Percentiles rank a stretch among this genome's conserved stretches.
Conservation (phyloP, 768 basidiomycete species). For the Phlebiopsis flavidoalba region DNA sequence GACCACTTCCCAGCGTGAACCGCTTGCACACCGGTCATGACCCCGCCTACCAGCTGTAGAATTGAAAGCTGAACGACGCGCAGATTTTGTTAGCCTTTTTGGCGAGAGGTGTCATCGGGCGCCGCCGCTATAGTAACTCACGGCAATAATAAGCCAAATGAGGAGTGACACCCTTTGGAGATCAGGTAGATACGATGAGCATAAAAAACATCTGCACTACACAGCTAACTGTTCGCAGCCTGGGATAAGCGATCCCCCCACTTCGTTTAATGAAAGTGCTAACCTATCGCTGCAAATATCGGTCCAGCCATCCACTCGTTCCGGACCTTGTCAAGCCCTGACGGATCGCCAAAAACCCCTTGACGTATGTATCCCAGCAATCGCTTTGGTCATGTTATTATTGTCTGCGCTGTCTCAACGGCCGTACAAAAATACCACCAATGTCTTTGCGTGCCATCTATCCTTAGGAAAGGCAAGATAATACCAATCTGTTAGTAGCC, state of each 20-base stretch:
- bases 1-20: background rate
- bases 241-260: background rate
- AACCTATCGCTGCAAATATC: background rate
- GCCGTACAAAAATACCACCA: constrained; percentile 12
- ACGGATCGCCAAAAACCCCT: constrained; percentile 21
- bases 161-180: background rate
- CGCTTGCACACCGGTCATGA: background rate
- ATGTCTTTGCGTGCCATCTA: background rate
- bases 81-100: no score
- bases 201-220: background rate
- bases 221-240: background rate
- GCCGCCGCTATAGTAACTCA: background rate
- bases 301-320: background rate
- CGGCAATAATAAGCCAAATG: background rate
- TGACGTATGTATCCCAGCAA: constrained; percentile 22
- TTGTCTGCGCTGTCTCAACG: constrained; percentile 12
- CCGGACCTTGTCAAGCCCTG: background rate
- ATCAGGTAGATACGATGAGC: background rate
- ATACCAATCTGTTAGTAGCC: constrained; percentile 4
- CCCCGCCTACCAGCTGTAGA: background rate
- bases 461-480: constrained; percentile 12
- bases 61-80: background rate
- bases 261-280: background rate
- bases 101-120: background rate
- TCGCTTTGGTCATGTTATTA: constrained; percentile 16